Base-by-base conservation (phyloP, 179 eudicot genomes). In the Beta lomatogona region DNA sequence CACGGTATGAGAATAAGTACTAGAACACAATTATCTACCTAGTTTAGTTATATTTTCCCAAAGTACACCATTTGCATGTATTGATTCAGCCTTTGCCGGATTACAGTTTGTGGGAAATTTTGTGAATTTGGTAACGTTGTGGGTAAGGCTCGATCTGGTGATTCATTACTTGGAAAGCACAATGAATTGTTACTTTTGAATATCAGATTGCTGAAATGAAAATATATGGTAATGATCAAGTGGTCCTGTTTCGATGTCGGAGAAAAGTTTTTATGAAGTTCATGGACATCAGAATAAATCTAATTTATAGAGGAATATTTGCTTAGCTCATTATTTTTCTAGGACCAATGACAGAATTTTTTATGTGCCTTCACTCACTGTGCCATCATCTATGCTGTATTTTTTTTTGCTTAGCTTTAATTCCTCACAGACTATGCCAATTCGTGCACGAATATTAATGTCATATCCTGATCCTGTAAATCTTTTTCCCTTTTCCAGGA, bases 401-500 rank as follows among this genome's bases (percentile, higher is more conserved):
- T 25, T 25, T 25, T 25, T 25, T 25, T 25, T 25, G 28, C 28
- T 25, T 25, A 25, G 28, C 28, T 25, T 25, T 25, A 25, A 25
- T 52, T 9, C 28, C 28, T 25, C 13, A 22, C 14, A 25, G 54
- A n/a, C 4, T 1, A 21, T 36, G 5, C 46, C 28, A 25, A 25
- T 25, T 25, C 28, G 28, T 25, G 28, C 28, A 25, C 28, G 28
- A 1, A 25, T 25, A 25, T 25, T 1, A 25, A 25, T 25, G 1
- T 25, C 28, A 25, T 12, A 15, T 64, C 22, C 55, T 60, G 58
- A 72, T 55, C 13, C 50, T 60, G 63, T 36, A 44, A 21, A 6
- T 72, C 57, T 18, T 5, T 22, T 55, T 54, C 48, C 65, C 63
- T 80, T 53, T 45, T 87, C 80, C 85, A 93, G 98, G 98, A 93